Conservation (phyloP, 2,329 filamentous ascomycete species). For the Venturia carpophila region DNA sequence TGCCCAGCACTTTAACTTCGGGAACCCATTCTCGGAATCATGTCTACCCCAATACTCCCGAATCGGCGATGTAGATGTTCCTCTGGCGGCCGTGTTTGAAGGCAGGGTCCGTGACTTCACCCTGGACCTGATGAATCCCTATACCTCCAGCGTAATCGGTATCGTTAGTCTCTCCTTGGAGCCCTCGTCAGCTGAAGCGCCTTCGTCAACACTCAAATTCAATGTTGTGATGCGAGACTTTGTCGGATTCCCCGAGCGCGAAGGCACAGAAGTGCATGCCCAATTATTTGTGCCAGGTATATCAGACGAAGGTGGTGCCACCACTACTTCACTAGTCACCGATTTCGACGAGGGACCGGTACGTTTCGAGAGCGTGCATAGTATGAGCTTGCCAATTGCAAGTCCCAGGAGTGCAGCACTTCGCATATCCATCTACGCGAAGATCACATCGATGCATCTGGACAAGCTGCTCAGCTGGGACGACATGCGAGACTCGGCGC, state of each 20-base stretch:
- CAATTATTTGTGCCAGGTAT: constrained; percentile 93
- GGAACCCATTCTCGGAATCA: constrained; percentile 85
- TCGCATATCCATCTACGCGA: constrained; percentile 83
- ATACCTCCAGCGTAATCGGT: constrained; percentile 83
- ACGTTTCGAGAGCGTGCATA: constrained; percentile 95
- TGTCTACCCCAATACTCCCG: constrained; percentile 90
- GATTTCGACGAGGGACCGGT: constrained; percentile 91
- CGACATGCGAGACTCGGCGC: constrained; percentile 77
- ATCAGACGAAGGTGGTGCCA: constrained; percentile 79
- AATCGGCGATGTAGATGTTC: constrained; percentile 87
- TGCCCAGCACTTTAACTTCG: constrained; percentile 81
- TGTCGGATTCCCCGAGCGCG: constrained; percentile 86
- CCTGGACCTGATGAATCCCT: constrained; percentile 83
- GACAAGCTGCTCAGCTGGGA: constrained; percentile 98
- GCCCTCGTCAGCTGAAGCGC: constrained; percentile 85
- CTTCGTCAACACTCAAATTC: constrained; percentile 89
- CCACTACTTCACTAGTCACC: constrained; percentile 88
- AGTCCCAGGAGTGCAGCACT: constrained; percentile 67
- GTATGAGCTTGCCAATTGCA: constrained; percentile 84
- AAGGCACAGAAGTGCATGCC: constrained; percentile 91
- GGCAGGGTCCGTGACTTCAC: constrained; percentile 90
- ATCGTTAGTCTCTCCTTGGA: constrained; percentile 87
- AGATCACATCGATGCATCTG: constrained; percentile 85
- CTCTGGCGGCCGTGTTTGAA: constrained; percentile 86
- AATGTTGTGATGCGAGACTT: constrained; percentile 98